Conservation (phyloP, 2,329 filamentous ascomycete species). For the Westerdykella sp. region DNA sequence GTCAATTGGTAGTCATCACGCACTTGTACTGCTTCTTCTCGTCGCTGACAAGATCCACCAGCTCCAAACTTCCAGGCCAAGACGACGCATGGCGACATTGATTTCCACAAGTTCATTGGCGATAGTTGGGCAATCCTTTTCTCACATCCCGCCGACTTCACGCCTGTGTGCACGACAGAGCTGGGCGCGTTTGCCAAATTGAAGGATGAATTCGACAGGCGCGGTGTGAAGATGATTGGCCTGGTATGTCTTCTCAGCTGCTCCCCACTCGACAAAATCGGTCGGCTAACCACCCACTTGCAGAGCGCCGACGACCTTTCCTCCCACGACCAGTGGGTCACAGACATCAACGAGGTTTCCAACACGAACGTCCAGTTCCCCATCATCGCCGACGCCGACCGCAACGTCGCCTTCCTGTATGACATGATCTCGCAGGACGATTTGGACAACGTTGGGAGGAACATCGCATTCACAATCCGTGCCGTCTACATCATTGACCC, state of each 20-base stretch:
- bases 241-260: conserved; percentile 43
- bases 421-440: conserved; percentile 50
- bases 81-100: conserved; percentile 69
- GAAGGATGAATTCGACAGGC: conserved; percentile 78
- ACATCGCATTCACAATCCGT: conserved; percentile 86
- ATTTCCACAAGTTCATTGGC: conserved; percentile 77
- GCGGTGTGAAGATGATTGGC: conserved; percentile 85
- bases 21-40: not conserved
- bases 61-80: conserved; percentile 82
- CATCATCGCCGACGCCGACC: conserved; percentile 47
- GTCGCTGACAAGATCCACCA: conserved; percentile 17
- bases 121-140: conserved; percentile 77
- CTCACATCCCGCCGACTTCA: conserved; percentile 83
- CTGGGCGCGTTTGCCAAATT: conserved; percentile 89
- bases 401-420: conserved; percentile 45
- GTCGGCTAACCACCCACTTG: not conserved
- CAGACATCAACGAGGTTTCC: conserved; percentile 55
- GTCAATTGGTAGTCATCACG: conserved; percentile 25
- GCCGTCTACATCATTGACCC: conserved; percentile 94
- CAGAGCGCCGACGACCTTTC: conserved; percentile 72
- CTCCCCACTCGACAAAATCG: not conserved
- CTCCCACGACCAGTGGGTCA: conserved; percentile 83
- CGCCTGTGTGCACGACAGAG: conserved; percentile 92
- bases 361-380: conserved; percentile 44
- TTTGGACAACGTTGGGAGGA: conserved; percentile 50